Percentiles rank a stretch among this genome's conserved stretches.
These are phyloP conservation scores for Dipodascopsis uninucleata DNA, from an alignment of 805 yeast genomes.

Conservation along the genomic window DNA sequence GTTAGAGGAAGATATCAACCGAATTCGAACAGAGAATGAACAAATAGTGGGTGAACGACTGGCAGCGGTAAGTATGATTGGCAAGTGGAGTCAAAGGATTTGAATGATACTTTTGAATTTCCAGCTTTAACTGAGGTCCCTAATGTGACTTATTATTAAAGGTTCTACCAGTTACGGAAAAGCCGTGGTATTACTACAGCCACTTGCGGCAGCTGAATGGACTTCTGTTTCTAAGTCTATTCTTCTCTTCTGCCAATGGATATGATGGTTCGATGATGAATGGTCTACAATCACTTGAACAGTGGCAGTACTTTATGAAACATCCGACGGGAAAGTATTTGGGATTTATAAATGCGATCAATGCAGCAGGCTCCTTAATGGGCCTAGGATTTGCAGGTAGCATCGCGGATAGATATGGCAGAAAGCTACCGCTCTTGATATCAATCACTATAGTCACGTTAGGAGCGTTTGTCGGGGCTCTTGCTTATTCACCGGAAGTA, in stretches of 20 bases:
- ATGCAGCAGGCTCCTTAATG: slow-evolving; percentile 3
- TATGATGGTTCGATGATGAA: slow-evolving; percentile 15
- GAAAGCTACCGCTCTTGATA: slow-evolving; percentile 4
- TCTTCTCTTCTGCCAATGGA: no score
- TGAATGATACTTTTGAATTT: no score
- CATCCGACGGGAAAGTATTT: slow-evolving; percentile 14
- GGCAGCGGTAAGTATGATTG: no score
- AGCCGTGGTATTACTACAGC: background rate
- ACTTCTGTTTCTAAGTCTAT: background rate
- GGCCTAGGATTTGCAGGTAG: background rate
- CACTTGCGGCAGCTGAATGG: background rate
- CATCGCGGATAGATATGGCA: slow-evolving; percentile 4
- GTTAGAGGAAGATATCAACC: no score
- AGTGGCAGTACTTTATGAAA: slow-evolving; percentile 11
- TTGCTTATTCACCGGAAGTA: background rate
- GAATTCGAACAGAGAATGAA: no score
- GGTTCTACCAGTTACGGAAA: background rate
- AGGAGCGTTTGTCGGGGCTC: background rate
- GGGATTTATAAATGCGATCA: slow-evolving; percentile 15
- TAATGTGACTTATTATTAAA: no score
- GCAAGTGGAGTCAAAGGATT: no score
- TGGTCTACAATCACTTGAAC: slow-evolving; percentile 13
- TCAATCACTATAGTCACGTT: slow-evolving; percentile 2
- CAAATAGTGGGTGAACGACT: no score
- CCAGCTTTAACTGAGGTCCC: no score